Percentiles rank a stretch among this genome's conserved stretches.
Evolutionary conservation across 1,284 basidiomycete species (phyloP).

Genomic region (Sporisorium exsertum): DNA sequence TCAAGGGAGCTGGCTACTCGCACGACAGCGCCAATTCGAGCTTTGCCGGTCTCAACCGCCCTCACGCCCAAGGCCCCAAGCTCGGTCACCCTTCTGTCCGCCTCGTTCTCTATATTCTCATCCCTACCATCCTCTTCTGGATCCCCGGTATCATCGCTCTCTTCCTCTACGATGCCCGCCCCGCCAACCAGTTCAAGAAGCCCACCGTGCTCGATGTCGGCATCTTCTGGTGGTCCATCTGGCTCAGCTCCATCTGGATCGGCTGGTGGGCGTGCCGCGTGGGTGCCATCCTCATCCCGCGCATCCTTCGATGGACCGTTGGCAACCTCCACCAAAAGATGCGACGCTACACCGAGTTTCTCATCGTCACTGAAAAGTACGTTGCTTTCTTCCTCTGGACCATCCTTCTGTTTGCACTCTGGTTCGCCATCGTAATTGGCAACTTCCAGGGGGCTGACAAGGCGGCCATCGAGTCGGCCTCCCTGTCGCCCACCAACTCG

Average conservation of each 20-base stretch:
- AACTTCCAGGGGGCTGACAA: constrained; percentile 60
- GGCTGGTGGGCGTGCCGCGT: constrained; percentile 87
- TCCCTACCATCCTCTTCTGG: constrained; percentile 60
- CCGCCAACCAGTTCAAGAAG: constrained; percentile 72
- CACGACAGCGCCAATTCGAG: constrained; percentile 38
- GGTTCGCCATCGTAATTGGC: constrained; percentile 63
- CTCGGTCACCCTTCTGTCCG: constrained; percentile 35
- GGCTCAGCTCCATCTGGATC: constrained; percentile 82
- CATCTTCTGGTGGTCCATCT: constrained; percentile 87
- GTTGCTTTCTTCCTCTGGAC: constrained; percentile 80
- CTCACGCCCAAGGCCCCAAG: constrained; percentile 8
- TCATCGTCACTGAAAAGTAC: constrained; percentile 70
- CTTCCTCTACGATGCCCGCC: constrained; percentile 73
- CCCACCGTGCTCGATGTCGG: constrained; percentile 73
- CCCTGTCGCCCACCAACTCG: constrained; percentile 46
- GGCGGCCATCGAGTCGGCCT: constrained; percentile 29
- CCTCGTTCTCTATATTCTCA: constrained; percentile 40
- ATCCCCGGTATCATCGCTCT: constrained; percentile 77
- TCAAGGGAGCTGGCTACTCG: constrained; percentile 51
- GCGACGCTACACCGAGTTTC: constrained; percentile 77
- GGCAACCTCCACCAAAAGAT: constrained; percentile 67
- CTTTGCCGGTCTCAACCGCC: constrained; percentile 48
- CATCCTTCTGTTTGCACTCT: constrained; percentile 74
- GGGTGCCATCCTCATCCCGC: constrained; percentile 72
- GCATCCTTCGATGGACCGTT: constrained; percentile 29